These are phyloP conservation scores for Sporothrix pallida DNA, from an alignment of 2,329 filamentous ascomycete genomes.

Conservation along the genomic window DNA sequence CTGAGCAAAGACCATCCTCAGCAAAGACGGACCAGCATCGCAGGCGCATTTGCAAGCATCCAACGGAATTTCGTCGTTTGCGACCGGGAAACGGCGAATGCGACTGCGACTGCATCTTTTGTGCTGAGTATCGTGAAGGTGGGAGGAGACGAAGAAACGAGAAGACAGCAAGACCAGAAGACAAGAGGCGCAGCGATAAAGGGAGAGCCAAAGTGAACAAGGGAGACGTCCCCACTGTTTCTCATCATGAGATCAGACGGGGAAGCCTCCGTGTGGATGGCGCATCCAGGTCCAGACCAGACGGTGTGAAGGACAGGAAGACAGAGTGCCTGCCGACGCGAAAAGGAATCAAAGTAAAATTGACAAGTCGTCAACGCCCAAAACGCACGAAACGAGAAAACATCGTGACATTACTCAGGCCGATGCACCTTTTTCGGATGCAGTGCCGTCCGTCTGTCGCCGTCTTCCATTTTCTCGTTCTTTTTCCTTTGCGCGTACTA, in stretches of 20 bases:
- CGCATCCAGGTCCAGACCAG: background rate
- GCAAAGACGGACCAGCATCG: background rate
- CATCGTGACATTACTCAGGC: background rate
- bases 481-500: background rate
- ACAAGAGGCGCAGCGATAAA: background rate
- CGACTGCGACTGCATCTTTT: conserved; percentile 12
- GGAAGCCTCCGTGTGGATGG: conserved; percentile 29
- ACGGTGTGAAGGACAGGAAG: background rate
- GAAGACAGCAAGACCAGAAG: background rate
- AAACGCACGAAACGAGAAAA: background rate
- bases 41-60: background rate
- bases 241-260: conserved; percentile 30
- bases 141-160: background rate
- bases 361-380: background rate
- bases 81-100: conserved; percentile 1
- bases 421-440: conserved; percentile 18
- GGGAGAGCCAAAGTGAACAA: background rate
- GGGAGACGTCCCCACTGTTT: conserved; percentile 20
- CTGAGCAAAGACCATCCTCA: too few relatives aligned
- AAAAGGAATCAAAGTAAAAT: background rate
- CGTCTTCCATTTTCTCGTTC: background rate
- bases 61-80: background rate
- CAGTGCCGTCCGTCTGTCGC: conserved; percentile 10
- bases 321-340: background rate
- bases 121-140: conserved; percentile 1